phyloP scores from a whole-genome alignment of 371 early-diverging fungal species.

The Lichtheimia ornata region DNA sequence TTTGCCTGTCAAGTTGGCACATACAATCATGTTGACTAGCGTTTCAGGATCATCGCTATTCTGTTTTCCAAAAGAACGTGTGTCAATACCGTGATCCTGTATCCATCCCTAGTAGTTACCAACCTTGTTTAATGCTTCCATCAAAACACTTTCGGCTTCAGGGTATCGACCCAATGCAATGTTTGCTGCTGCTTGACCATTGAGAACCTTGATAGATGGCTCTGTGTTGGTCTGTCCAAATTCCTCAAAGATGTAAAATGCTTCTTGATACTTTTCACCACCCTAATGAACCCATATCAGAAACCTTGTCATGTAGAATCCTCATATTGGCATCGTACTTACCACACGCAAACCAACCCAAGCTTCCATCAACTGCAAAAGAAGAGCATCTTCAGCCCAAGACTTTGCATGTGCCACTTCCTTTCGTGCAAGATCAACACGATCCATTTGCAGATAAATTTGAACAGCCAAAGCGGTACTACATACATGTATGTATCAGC shows the following conservation, averaged over 20 bases:
- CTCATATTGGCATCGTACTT: conserved; percentile 10
- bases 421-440: conserved; percentile 86
- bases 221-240: conserved; percentile 76
- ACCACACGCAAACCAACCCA: conserved; percentile 80
- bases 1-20: conserved; percentile 69
- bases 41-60: conserved; percentile 83
- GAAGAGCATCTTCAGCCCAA: conserved; percentile 90
- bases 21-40: conserved; percentile 83
- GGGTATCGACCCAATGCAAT: conserved; percentile 82
- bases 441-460: conserved; percentile 78
- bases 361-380: conserved; percentile 92
- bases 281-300: conserved; percentile 43
- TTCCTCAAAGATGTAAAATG: conserved; percentile 93
- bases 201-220: conserved; percentile 78
- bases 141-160: conserved; percentile 83
- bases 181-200: conserved; percentile 83
- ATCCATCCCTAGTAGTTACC: neutral
- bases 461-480: conserved; percentile 81
- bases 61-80: conserved; percentile 23
- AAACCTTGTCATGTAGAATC: neutral
- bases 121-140: conserved; percentile 82
- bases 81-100: neutral
- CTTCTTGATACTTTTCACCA: conserved; percentile 83
- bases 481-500: neutral
- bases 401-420: conserved; percentile 70